Conservation (phyloP, 148 eudicot species). For the Pouteria glomerata region DNA sequence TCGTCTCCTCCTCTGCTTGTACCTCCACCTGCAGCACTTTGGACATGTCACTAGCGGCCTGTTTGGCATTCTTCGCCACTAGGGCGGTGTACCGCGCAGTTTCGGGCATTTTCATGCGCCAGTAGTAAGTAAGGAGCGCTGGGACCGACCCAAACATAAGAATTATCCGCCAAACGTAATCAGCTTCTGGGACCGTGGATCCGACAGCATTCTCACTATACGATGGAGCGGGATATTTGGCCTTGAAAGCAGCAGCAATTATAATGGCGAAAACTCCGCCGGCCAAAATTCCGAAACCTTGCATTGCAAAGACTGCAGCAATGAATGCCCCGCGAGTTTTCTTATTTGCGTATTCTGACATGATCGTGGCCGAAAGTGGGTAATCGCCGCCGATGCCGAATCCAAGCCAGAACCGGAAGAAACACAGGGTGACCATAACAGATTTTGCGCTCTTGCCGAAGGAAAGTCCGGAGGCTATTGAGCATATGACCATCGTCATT, state of each 20-base stretch:
- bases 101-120: constrained; percentile 49
- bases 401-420: constrained; percentile 53
- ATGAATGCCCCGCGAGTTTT: constrained; percentile 37
- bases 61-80: constrained; percentile 23
- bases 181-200: constrained; percentile 24
- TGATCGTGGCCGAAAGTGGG: constrained; percentile 37
- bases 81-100: constrained; percentile 42
- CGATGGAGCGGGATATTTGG: constrained; percentile 13
- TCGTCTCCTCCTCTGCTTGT: neutral
- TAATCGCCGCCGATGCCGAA: constrained; percentile 48
- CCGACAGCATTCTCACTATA: constrained; percentile 3
- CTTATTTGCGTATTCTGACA: constrained; percentile 42
- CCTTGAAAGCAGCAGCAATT: constrained; percentile 25
- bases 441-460: constrained; percentile 28
- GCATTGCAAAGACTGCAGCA: constrained; percentile 41
- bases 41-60: constrained; percentile 16
- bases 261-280: constrained; percentile 26
- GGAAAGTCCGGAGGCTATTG: constrained; percentile 42
- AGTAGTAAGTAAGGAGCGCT: constrained; percentile 31
- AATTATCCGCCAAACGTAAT: constrained; percentile 32
- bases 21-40: constrained; percentile 10
- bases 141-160: constrained; percentile 36
- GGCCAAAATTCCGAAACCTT: constrained; percentile 33
- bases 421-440: constrained; percentile 45
- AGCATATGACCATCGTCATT: constrained; percentile 28